Conservation (phyloP, 148 eudicot genomes). For the Suaeda aralocaspica region DNA sequence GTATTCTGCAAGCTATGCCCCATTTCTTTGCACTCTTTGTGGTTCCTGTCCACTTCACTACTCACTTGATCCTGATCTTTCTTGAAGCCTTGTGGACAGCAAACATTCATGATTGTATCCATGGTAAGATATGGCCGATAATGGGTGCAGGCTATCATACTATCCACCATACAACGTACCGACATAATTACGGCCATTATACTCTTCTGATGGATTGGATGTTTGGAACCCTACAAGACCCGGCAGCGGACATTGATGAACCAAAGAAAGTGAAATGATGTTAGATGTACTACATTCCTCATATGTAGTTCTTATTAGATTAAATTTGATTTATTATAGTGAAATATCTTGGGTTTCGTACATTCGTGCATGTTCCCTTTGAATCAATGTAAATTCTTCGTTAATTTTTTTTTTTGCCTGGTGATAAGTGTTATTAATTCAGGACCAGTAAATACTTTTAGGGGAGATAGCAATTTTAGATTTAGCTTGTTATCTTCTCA, state of each 20-base stretch:
- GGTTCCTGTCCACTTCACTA: constrained; percentile 62
- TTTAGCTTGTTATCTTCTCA: no score
- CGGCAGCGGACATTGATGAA: constrained; percentile 41
- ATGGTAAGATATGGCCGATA: constrained; percentile 81
- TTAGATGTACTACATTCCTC: not conserved
- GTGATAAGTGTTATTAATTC: no score
- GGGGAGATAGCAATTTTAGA: no score
- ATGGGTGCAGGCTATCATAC: constrained; percentile 99
- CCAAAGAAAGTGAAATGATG: constrained; percentile 32
- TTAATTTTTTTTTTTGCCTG: no score
- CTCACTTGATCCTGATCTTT: constrained; percentile 57
- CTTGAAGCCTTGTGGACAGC: constrained; percentile 84
- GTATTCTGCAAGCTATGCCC: constrained; percentile 80
- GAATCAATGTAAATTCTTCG: no score
- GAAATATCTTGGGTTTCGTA: no score
- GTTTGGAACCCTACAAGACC: constrained; percentile 79
- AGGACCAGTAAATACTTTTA: no score
- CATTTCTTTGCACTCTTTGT: constrained; percentile 64
- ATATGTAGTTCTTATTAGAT: not conserved
- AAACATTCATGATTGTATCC: constrained; percentile 84
- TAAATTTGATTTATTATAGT: no score
- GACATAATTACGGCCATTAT: constrained; percentile 89
- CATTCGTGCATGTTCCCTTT: no score
- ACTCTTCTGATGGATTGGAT: constrained; percentile 94
- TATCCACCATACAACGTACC: constrained; percentile 85